Percentiles rank a stretch among this genome's conserved stretches.
These are phyloP conservation scores for Cryptococcus depauperatus DNA, from an alignment of 1,284 basidiomycete species.

Conservation along the genomic window DNA sequence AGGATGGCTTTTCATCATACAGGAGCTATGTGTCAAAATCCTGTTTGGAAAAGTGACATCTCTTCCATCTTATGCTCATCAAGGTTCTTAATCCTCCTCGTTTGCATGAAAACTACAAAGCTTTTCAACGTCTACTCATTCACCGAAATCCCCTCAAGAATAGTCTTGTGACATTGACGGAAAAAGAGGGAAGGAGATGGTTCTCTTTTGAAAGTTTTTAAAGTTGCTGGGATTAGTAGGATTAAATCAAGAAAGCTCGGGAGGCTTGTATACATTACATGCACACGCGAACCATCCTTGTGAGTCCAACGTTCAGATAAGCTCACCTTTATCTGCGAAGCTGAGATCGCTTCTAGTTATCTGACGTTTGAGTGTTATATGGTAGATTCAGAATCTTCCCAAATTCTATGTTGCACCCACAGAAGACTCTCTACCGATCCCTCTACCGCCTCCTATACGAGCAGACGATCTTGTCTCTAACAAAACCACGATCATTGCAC, in stretches of 20 bases:
- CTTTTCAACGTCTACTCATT: slow-evolving; percentile 23
- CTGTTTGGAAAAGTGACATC: slow-evolving; percentile 61
- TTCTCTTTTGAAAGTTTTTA: slow-evolving; percentile 69
- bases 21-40: slow-evolving; percentile 33
- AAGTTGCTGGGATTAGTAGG: slow-evolving; percentile 70
- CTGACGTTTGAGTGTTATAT: not conserved
- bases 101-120: slow-evolving; percentile 10
- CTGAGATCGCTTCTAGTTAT: not conserved
- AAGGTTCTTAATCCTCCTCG: slow-evolving; percentile 27
- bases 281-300: slow-evolving; percentile 82
- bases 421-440: slow-evolving; percentile 59
- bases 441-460: slow-evolving; percentile 48
- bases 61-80: slow-evolving; percentile 53
- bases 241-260: slow-evolving; percentile 77
- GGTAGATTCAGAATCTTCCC: slow-evolving; percentile 37
- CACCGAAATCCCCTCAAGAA: slow-evolving; percentile 52
- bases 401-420: slow-evolving; percentile 48
- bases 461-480: slow-evolving; percentile 29
- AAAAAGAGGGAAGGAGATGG: slow-evolving; percentile 53
- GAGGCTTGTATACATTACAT: slow-evolving; percentile 76
- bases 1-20: slow-evolving; percentile 7
- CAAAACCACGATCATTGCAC: slow-evolving; percentile 54
- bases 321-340: slow-evolving; percentile 4
- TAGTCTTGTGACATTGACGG: slow-evolving; percentile 49
- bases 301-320: slow-evolving; percentile 62